phyloP scores from a whole-genome alignment of 164 flowering plant genomes.

The Nymphaea thermarum region DNA sequence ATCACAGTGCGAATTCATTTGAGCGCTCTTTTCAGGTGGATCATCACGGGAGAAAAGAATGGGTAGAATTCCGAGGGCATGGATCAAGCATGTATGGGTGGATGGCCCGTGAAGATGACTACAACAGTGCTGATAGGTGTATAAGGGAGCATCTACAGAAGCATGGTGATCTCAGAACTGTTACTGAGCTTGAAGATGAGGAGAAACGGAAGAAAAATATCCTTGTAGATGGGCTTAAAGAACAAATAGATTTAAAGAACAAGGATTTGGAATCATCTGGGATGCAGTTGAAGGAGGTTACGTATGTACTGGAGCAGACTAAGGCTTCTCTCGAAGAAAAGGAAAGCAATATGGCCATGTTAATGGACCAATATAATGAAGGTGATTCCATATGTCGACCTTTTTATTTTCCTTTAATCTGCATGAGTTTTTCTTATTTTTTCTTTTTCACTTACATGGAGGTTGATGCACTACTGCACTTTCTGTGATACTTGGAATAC shows the following conservation, averaged over 20 bases:
- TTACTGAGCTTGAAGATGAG: slow-evolving; percentile 53
- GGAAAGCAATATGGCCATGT: too few species aligned
- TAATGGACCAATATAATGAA: too few species aligned
- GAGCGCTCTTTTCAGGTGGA: slow-evolving; percentile 4
- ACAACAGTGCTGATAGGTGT: slow-evolving; percentile 18
- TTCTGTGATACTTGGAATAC: too few species aligned
- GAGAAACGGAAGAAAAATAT: slow-evolving; percentile 51
- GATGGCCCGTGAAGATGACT: slow-evolving; percentile 88
- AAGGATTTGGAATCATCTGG: not conserved
- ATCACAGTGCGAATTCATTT: slow-evolving; percentile 8
- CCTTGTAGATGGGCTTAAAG: slow-evolving; percentile 48
- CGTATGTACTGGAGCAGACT: too few species aligned
- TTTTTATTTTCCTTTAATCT: too few species aligned
- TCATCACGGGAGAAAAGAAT: slow-evolving; percentile 53
- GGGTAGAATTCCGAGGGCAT: slow-evolving; percentile 15
- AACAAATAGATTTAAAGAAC: slow-evolving; percentile 48
- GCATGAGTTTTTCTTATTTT: too few species aligned
- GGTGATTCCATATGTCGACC: too few species aligned
- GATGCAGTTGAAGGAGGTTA: not conserved
- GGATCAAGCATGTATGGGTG: slow-evolving; percentile 35
- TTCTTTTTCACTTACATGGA: too few species aligned
- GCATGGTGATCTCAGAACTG: slow-evolving; percentile 41
- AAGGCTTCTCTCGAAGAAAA: too few species aligned
- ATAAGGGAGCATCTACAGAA: not conserved
- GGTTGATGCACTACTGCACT: too few species aligned